phyloP scores from a whole-genome alignment of 2,329 filamentous ascomycete species.

The Pyrenophora teres region DNA sequence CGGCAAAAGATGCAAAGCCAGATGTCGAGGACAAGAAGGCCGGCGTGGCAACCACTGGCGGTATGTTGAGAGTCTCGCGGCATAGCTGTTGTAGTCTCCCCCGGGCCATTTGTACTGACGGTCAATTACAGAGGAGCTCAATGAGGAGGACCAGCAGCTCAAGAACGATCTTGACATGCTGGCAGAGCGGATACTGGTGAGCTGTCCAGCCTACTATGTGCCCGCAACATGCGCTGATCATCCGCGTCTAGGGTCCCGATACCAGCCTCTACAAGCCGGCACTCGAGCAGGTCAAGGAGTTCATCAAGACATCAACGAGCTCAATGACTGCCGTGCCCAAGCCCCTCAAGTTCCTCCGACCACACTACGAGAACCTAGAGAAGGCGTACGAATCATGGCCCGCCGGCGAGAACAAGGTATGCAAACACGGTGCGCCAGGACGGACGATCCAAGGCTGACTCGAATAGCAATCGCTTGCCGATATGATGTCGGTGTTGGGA shows the following conservation, averaged over 20 bases:
- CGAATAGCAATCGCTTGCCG: slow-evolving; percentile 73
- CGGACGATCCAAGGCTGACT: slow-evolving; percentile 18
- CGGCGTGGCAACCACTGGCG: slow-evolving; percentile 66
- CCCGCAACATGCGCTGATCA: slow-evolving; percentile 32
- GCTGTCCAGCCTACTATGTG: slow-evolving; percentile 12
- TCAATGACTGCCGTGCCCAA: slow-evolving; percentile 99
- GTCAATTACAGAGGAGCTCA: slow-evolving; percentile 78
- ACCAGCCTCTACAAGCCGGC: slow-evolving; percentile 86
- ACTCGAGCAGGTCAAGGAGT: slow-evolving; percentile 94
- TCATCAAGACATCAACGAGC: slow-evolving; percentile 98
- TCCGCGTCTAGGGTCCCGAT: slow-evolving; percentile 72
- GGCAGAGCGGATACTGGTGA: slow-evolving; percentile 88
- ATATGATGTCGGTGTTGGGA: slow-evolving; percentile 94
- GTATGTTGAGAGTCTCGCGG: slow-evolving; percentile 45
- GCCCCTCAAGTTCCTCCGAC: slow-evolving; percentile 95
- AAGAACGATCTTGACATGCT: slow-evolving; percentile 98
- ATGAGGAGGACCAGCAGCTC: slow-evolving; percentile 95
- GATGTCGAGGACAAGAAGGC: slow-evolving; percentile 81
- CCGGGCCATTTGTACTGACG: slow-evolving; percentile 29
- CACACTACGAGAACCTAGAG: slow-evolving; percentile 89
- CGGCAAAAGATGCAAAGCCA: slow-evolving; percentile 64
- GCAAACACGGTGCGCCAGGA: neutral
- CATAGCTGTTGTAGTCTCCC: slow-evolving; percentile 15
- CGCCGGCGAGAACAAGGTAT: slow-evolving; percentile 78
- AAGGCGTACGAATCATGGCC: slow-evolving; percentile 91